A percentile compares a stretch with the other conserved stretches of the same genome.
These are phyloP conservation scores for Phytophthora sp. DNA, from an alignment of 352 stramenopile species.

Conservation along the genomic window DNA sequence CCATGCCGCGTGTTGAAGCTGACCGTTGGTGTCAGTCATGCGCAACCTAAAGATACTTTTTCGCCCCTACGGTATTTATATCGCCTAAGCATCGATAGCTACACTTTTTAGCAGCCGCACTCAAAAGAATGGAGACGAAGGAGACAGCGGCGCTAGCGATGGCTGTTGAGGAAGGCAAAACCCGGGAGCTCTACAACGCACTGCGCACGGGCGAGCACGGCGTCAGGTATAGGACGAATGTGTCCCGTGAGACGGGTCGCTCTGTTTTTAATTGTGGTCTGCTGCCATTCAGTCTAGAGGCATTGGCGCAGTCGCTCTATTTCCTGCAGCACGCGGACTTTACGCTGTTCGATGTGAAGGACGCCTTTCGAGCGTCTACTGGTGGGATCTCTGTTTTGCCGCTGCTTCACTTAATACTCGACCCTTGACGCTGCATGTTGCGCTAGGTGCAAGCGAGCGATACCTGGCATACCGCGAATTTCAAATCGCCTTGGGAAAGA, in stretches of 20 bases:
- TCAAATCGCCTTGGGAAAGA: constrained; percentile 57
- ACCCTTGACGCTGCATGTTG: neutral
- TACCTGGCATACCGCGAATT: constrained; percentile 67
- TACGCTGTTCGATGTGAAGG: constrained; percentile 69
- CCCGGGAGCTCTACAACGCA: constrained; percentile 57
- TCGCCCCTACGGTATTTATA: constrained; percentile 34
- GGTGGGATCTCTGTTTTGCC: constrained; percentile 14
- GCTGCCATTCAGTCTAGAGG: constrained; percentile 41
- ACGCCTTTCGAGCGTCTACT: constrained; percentile 65
- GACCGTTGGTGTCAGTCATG: neutral
- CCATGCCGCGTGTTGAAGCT: constrained; percentile 9
- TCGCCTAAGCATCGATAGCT: constrained; percentile 15
- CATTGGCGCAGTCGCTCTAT: constrained; percentile 54
- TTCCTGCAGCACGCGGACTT: constrained; percentile 71
- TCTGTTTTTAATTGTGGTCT: constrained; percentile 3
- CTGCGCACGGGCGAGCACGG: constrained; percentile 58
- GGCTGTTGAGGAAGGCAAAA: constrained; percentile 43
- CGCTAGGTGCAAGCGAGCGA: constrained; percentile 45
- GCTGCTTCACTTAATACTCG: neutral
- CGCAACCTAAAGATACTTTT: constrained; percentile 32
- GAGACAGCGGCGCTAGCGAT: constrained; percentile 20
- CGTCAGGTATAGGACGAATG: constrained; percentile 42
- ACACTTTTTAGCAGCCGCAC: neutral
- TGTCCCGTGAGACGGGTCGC: constrained; percentile 6
- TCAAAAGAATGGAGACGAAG: constrained; percentile 24